phyloP scores from a whole-genome alignment of 495 filamentous ascomycete genomes.

The Aspergillus olivimuriae region DNA sequence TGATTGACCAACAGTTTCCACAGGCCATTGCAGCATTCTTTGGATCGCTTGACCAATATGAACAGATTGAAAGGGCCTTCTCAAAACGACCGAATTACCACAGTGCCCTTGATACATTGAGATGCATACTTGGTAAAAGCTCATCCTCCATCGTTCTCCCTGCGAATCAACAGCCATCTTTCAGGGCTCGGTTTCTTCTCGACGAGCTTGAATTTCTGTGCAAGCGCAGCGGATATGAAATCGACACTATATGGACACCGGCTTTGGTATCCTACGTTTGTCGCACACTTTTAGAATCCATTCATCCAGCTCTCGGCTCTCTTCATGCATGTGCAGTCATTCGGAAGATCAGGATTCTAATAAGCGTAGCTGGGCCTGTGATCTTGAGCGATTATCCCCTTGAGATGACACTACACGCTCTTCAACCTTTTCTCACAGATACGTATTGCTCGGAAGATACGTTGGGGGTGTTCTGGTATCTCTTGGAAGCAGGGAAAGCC shows the following conservation, averaged over 20 bases:
- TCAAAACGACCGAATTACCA: slow-evolving; percentile 53
- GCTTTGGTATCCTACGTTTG: slow-evolving; percentile 67
- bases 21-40: slow-evolving; percentile 71
- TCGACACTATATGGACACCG: slow-evolving; percentile 67
- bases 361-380: slow-evolving; percentile 66
- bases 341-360: slow-evolving; percentile 74
- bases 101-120: slow-evolving; percentile 55
- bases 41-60: slow-evolving; percentile 61
- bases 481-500: slow-evolving; percentile 60
- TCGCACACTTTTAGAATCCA: slow-evolving; percentile 68
- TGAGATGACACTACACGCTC: slow-evolving; percentile 83
- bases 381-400: slow-evolving; percentile 74
- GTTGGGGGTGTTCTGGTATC: slow-evolving; percentile 78
- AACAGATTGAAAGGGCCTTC: slow-evolving; percentile 68
- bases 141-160: slow-evolving; percentile 55
- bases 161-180: slow-evolving; percentile 77
- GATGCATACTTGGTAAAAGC: slow-evolving; percentile 58
- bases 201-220: slow-evolving; percentile 73
- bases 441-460: slow-evolving; percentile 87
- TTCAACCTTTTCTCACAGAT: slow-evolving; percentile 73
- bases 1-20: slow-evolving; percentile 63
- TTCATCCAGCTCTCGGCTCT: slow-evolving; percentile 83
- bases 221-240: slow-evolving; percentile 57
- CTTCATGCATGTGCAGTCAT: slow-evolving; percentile 80
- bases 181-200: slow-evolving; percentile 67